Conservation (phyloP, 495 filamentous ascomycete species). For the Saxophila tyrrhenica region DNA sequence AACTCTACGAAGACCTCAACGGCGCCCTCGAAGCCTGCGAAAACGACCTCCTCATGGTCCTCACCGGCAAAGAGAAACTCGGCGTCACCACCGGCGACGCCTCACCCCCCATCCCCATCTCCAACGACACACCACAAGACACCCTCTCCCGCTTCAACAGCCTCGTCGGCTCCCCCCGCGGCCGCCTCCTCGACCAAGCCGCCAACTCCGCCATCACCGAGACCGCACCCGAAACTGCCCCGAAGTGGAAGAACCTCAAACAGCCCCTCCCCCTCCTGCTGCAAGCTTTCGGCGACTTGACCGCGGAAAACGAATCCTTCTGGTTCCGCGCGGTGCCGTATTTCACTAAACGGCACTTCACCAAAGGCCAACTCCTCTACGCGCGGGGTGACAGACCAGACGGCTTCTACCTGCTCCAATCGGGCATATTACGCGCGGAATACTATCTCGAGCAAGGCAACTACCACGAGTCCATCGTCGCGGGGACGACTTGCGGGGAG, state of each 20-base stretch:
- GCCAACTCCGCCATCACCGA: slow-evolving; percentile 41
- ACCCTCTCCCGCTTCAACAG: slow-evolving; percentile 33
- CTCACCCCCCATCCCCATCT: slow-evolving; percentile 10
- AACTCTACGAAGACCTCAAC: slow-evolving; percentile 81
- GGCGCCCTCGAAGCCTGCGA: slow-evolving; percentile 87
- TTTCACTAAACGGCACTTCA: slow-evolving; percentile 55
- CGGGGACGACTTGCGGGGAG: slow-evolving; percentile 90
- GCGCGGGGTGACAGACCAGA: slow-evolving; percentile 39
- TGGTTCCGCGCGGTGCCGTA: slow-evolving; percentile 71
- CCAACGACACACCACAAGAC: background rate
- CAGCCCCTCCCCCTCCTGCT: slow-evolving; percentile 85
- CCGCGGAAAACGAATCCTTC: slow-evolving; percentile 78
- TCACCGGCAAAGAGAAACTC: slow-evolving; percentile 55
- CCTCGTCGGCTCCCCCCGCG: slow-evolving; percentile 66
- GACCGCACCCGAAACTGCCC: slow-evolving; percentile 29
- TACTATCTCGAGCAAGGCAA: slow-evolving; percentile 83
- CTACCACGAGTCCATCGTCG: slow-evolving; percentile 83
- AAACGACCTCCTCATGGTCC: slow-evolving; percentile 66
- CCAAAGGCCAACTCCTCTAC: slow-evolving; percentile 63
- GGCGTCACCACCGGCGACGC: slow-evolving; percentile 1
- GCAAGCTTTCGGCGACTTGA: slow-evolving; percentile 81
- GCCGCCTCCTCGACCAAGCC: slow-evolving; percentile 62
- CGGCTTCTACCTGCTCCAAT: slow-evolving; percentile 85
- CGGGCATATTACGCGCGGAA: slow-evolving; percentile 75
- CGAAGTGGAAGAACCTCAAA: slow-evolving; percentile 68